Base-by-base conservation (phyloP, 2,329 filamentous ascomycete species). In the Cladosporium halotolerans region DNA sequence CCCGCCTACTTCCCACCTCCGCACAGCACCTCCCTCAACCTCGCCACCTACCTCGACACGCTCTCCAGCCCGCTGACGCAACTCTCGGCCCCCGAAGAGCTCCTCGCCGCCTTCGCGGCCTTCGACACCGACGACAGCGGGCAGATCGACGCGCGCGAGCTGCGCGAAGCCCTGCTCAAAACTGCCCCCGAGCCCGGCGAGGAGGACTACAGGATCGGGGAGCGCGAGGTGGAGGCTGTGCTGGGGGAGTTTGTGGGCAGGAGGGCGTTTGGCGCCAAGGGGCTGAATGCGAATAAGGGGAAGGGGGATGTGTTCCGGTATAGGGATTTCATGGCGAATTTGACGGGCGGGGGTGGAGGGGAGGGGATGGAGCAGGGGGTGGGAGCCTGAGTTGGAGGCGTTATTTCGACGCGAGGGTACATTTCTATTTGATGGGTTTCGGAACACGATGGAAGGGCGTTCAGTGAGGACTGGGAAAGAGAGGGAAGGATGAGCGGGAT, bases 121-220 rank as follows among this genome's bases (percentile, higher is more conserved):
- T 97, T 97, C 67, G 93, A 99, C 66, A 88, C 95, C 57, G 90
- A 95, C 58, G 93, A 99, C 68, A 93, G 88, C 63, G 93, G 93
- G 3, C 90, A 96, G 70, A 83, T 97, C 38, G 90, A 97, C 66
- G 73, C 95, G 16, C 79, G 75, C 0, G 89, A 96, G 69, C 72
- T 99, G 57, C 83, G 87, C 43, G 88, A 93, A 61, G 89, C 92
- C 0, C 70, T 99, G 42, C 72, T 96, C 39, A 81, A 90, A 60
- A 96, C 90, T 1, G 83, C 84, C 0, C 88, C 89, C 0, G 89
- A 95, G 60, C 77, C 81, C 0, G 88, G 88, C 14, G 79, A 82
- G 38, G 64, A 66, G 23, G 77, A 77, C 68, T 75, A 74, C 38
- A 71, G 79, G 0, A 70, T 95, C 58, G 85, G 81, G 0, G 81